Evolutionary conservation across 1,139 yeast genomes (phyloP), one percentile per base, ranked within the genome.

Genomic region (Geotrichum reessii): DNA sequence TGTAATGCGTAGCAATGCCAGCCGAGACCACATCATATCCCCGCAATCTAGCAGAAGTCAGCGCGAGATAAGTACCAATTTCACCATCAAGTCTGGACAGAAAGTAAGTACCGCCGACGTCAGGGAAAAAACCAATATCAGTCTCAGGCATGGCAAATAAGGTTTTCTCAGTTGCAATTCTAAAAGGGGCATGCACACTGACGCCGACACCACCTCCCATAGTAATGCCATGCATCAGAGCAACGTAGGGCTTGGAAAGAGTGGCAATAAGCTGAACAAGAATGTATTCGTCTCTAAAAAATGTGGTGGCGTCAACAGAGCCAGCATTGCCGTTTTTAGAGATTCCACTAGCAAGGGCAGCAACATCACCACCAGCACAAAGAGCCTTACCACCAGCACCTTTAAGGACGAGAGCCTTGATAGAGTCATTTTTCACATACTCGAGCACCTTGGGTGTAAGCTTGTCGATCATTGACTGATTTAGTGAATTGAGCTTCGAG

Each of bases 141-240:
- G 95, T 87, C 73, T 93, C 99, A 5, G 99, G 99, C 99, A 93
- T 95, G 62, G 98, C 96, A 74, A 92, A 82, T 69, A 85, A 81
- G 21, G 98, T 92, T 68, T 82, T 81, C 68, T 93, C 98, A 46
- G 97, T 89, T 12, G 95, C 95, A 53, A 93, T 78, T 70, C 99
- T 82, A 78, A 92, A 92, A 2, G 97, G 95, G n/a, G 92, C 87
- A 73, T 95, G 98, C 50, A 89, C 86, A 0, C 93, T 80, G 58
- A 93, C 77, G 2, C 99, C 99, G 50, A 90, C 96, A 66, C 99
- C 99, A 57, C 99, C 99, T 59, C 99, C 99, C 97, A 93, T 90
- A 46, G 95, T 90, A 67, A 93, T 90, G 33, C 98, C 98, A 69
- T 93, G 86, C 85, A 88, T 86, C 51, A 91, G 70, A 0, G 96